These are phyloP conservation scores for Globisporangium rhizosaccharum DNA, from an alignment of 352 stramenopile species.

Conservation along the genomic window DNA sequence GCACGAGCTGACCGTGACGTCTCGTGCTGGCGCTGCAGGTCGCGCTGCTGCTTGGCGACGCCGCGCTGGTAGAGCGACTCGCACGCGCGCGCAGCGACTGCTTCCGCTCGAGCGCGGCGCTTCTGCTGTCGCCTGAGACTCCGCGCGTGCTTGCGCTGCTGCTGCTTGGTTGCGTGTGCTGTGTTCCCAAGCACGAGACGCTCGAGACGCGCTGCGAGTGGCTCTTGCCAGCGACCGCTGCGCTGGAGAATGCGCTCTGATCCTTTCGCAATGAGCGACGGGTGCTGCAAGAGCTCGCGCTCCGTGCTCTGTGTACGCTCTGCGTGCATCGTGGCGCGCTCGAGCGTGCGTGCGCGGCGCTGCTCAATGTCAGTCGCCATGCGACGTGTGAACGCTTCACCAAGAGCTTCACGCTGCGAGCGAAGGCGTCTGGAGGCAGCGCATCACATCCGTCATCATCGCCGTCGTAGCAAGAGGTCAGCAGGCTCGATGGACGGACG, in stretches of 20 bases:
- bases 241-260: slow-evolving; percentile 46
- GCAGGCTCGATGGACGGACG: background rate
- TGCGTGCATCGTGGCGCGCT: slow-evolving; percentile 19
- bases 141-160: slow-evolving; percentile 7
- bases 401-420: slow-evolving; percentile 2
- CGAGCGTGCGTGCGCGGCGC: slow-evolving; percentile 17
- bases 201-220: slow-evolving; percentile 25
- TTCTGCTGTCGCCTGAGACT: slow-evolving; percentile 7
- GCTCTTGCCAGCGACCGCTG: slow-evolving; percentile 47
- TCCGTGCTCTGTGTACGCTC: slow-evolving; percentile 15
- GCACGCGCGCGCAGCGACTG: slow-evolving; percentile 26
- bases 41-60: slow-evolving; percentile 29
- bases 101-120: slow-evolving; percentile 8
- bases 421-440: background rate
- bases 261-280: slow-evolving; percentile 36
- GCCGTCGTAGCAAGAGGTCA: background rate
- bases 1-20: slow-evolving; percentile 12
- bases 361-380: slow-evolving; percentile 47
- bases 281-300: background rate
- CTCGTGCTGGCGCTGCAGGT: slow-evolving; percentile 23
- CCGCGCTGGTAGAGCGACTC: slow-evolving; percentile 50
- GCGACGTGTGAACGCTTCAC: slow-evolving; percentile 20
- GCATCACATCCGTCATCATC: background rate
- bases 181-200: slow-evolving; percentile 17
- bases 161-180: slow-evolving; percentile 4